Evolutionary conservation across 495 filamentous ascomycete genomes (phyloP), one percentile per base, ranked within the genome.

Genomic region (Collariella sp.): DNA sequence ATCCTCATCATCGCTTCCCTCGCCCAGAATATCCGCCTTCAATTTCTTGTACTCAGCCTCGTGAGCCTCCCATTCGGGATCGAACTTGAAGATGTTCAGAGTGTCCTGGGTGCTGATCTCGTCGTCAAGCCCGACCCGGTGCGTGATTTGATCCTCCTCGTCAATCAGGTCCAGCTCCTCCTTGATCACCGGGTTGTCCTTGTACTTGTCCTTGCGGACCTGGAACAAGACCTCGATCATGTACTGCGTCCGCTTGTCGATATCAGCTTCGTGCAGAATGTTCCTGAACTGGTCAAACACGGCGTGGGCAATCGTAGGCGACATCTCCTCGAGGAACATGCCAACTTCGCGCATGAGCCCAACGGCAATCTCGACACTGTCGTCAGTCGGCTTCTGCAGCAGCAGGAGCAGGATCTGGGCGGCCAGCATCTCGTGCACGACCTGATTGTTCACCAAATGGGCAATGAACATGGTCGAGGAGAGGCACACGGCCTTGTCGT

Each of bases 201-300:
- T 96, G 73, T 91, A 99, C 46, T 85, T 84, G 67, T 97, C 93
- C 69, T 96, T 97, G 48, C 93, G 83, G 31, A 96, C 84, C 69
- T 97, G 90, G 70, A 99, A 97, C 50, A 99, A 73, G 9, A 96
- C 91, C 66, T 99, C 93, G 56, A 99, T 94, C 89, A 95, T 95
- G 68, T 96, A 97, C 71, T 97, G 93, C 29, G 91, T 88, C 53
- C 93, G 77, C 72, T 95, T 95, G 63, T 99, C 93, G 62, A 97
- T 91, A 63, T 90, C 89, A 34, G 88, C 88, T 66, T 97, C 94
- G 68, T 97, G 89, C 9, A 99, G 76, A 59, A 97, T 97, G 53
- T 82, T 89, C 47, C 93, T 74, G 73, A 99, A 94, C 65, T 95
- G 91, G 62, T 97, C 94, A 55, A 93, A 99, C 15, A 99, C 87